These are phyloP conservation scores for Saturnispora dispora DNA, from an alignment of 805 yeast species.

Conservation along the genomic window DNA sequence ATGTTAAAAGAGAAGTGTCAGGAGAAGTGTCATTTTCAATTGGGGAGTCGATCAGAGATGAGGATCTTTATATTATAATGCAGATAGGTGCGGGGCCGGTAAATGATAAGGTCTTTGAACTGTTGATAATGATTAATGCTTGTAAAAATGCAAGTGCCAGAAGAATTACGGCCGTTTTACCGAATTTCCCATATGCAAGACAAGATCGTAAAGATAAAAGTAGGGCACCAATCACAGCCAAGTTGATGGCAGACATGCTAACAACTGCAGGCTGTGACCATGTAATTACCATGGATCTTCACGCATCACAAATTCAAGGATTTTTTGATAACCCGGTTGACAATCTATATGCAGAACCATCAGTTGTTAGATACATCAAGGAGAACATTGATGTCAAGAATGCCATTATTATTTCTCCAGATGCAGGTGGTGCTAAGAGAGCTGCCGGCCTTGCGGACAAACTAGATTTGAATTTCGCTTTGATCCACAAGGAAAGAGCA, in stretches of 20 bases:
- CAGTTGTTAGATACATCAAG: conserved; percentile 64
- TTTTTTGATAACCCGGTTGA: conserved; percentile 79
- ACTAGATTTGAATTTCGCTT: conserved; percentile 70
- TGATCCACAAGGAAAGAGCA: conserved; percentile 78
- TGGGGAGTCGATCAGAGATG: conserved; percentile 79
- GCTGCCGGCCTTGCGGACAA: conserved; percentile 81
- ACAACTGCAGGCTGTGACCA: conserved; percentile 82
- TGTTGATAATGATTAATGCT: conserved; percentile 71
- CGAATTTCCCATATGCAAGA: conserved; percentile 82
- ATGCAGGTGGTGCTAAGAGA: conserved; percentile 86
- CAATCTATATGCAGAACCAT: conserved; percentile 76
- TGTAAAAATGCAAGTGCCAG: conserved; percentile 79
- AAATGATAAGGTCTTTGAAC: conserved; percentile 66
- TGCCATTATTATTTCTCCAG: conserved; percentile 76
- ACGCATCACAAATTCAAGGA: conserved; percentile 86
- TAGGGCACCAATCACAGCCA: conserved; percentile 80
- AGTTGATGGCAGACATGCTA: conserved; percentile 72
- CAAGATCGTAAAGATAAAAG: conserved; percentile 81
- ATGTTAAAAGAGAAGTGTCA: conserved; percentile 55
- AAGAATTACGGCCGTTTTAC: conserved; percentile 73
- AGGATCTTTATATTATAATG: conserved; percentile 69
- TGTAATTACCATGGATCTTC: conserved; percentile 80
- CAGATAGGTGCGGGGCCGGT: conserved; percentile 75
- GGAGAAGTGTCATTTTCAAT: conserved; percentile 70
- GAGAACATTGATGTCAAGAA: conserved; percentile 50